These are phyloP conservation scores for Paraphoma sp. DNA, from an alignment of 2,329 filamentous ascomycete genomes.

Conservation along the genomic window DNA sequence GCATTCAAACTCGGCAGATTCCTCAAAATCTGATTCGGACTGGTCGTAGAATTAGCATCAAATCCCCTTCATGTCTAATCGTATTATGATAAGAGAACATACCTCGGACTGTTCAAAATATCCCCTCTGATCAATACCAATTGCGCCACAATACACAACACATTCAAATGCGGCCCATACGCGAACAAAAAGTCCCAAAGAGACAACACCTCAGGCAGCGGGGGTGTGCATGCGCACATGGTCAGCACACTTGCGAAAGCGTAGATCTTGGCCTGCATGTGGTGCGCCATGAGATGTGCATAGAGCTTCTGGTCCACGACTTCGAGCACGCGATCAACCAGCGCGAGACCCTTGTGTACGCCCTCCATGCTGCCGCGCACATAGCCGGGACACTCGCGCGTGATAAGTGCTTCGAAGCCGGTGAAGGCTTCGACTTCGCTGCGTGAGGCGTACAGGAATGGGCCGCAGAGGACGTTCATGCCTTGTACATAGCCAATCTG, in stretches of 20 bases:
- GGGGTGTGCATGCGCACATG: conserved; percentile 93
- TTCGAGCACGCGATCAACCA: conserved; percentile 90
- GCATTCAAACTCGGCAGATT: conserved; percentile 86
- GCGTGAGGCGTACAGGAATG: conserved; percentile 91
- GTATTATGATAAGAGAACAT: conserved; percentile 29
- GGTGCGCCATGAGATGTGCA: conserved; percentile 82
- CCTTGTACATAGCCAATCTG: conserved; percentile 94
- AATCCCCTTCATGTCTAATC: not conserved
- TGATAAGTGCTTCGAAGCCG: conserved; percentile 87
- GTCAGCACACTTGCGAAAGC: conserved; percentile 95
- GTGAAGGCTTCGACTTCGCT: conserved; percentile 95
- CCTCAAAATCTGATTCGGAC: conserved; percentile 89
- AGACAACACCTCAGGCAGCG: conserved; percentile 87
- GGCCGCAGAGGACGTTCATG: conserved; percentile 97
- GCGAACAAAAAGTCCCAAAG: conserved; percentile 98
- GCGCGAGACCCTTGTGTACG: conserved; percentile 86
- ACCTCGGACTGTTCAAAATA: conserved; percentile 85
- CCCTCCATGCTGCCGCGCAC: conserved; percentile 97
- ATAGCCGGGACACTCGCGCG: conserved; percentile 88
- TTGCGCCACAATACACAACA: conserved; percentile 95
- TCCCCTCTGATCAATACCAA: conserved; percentile 85
- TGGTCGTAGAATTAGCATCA: not conserved
- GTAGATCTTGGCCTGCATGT: conserved; percentile 91
- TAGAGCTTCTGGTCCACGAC: conserved; percentile 91
- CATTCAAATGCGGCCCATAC: conserved; percentile 92